Evolutionary conservation across 1,284 basidiomycete genomes (phyloP).

Genomic region (Sutorius eximius): DNA sequence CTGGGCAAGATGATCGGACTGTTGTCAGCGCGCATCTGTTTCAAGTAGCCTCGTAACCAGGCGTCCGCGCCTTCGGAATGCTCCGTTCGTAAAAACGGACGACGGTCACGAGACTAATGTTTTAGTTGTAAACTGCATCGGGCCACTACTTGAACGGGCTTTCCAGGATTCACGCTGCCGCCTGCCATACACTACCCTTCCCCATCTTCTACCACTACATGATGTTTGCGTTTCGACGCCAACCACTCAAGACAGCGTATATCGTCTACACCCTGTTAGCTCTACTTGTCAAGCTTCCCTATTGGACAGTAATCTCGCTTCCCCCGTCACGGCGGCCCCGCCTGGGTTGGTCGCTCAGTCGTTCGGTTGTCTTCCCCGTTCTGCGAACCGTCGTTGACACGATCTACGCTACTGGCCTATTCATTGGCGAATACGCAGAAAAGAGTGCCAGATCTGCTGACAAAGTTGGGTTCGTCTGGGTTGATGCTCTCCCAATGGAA

Average conservation of each 20-base stretch:
- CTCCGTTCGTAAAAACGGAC: too few relatives aligned
- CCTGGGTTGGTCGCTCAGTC: background rate
- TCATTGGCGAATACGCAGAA: background rate
- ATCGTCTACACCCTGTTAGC: slow-evolving; percentile 1
- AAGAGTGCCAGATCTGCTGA: background rate
- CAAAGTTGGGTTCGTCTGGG: background rate
- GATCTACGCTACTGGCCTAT: background rate
- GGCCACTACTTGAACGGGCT: too few relatives aligned
- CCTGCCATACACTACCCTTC: background rate
- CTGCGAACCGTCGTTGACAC: background rate
- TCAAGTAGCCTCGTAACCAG: too few relatives aligned
- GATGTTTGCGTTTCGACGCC: background rate
- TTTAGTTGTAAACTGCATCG: background rate
- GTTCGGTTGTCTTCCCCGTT: background rate
- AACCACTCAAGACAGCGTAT: slow-evolving; percentile 3
- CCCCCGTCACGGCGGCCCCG: background rate
- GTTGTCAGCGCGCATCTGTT: too few relatives aligned
- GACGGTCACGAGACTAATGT: background rate
- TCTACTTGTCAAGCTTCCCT: slow-evolving; percentile 1
- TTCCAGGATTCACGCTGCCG: too few relatives aligned
- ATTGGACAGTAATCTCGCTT: slow-evolving; percentile 1
- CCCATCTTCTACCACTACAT: background rate
- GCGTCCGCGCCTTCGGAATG: too few relatives aligned
- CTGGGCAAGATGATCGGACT: too few relatives aligned
- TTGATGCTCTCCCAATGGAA: background rate